phyloP scores from a whole-genome alignment of 2,329 filamentous ascomycete genomes.

The Aspergillus sp. region DNA sequence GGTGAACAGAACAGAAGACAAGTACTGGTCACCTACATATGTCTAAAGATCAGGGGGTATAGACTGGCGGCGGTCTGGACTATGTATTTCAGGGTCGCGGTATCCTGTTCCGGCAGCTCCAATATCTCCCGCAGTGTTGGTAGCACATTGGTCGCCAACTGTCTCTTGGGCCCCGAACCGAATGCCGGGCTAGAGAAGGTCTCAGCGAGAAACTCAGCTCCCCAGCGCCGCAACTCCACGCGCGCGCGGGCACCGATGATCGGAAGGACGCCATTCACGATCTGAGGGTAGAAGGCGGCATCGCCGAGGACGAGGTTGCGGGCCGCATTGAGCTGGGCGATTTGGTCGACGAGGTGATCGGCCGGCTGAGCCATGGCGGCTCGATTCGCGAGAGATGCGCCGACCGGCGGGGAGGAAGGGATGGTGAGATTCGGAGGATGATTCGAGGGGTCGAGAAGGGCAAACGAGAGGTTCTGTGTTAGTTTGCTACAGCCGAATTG shows the following conservation, averaged over 20 bases:
- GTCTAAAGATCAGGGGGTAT: constrained; percentile 86
- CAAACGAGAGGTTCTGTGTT: neutral
- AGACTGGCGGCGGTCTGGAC: constrained; percentile 89
- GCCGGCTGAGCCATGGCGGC: constrained; percentile 54
- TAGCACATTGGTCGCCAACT: constrained; percentile 72
- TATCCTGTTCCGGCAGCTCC: constrained; percentile 72
- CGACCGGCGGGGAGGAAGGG: constrained; percentile 7
- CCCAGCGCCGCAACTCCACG: constrained; percentile 89
- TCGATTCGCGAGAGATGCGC: constrained; percentile 10
- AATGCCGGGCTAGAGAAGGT: constrained; percentile 92
- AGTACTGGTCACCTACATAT: constrained; percentile 71
- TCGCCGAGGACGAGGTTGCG: constrained; percentile 86
- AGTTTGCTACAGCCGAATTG: neutral
- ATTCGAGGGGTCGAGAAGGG: neutral
- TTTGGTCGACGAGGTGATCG: constrained; percentile 68
- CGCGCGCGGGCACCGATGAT: constrained; percentile 75
- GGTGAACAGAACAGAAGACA: constrained; percentile 23
- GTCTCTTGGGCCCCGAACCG: constrained; percentile 73
- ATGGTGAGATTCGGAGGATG: constrained; percentile 8
- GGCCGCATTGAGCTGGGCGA: constrained; percentile 85
- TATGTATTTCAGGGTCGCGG: constrained; percentile 76
- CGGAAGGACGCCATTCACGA: constrained; percentile 89
- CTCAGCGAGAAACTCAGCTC: constrained; percentile 91
- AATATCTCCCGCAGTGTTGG: constrained; percentile 71
- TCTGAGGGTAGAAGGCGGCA: constrained; percentile 83